These are phyloP conservation scores for Didymella sp. DNA, from an alignment of 2,329 filamentous ascomycete genomes.

Conservation along the genomic window DNA sequence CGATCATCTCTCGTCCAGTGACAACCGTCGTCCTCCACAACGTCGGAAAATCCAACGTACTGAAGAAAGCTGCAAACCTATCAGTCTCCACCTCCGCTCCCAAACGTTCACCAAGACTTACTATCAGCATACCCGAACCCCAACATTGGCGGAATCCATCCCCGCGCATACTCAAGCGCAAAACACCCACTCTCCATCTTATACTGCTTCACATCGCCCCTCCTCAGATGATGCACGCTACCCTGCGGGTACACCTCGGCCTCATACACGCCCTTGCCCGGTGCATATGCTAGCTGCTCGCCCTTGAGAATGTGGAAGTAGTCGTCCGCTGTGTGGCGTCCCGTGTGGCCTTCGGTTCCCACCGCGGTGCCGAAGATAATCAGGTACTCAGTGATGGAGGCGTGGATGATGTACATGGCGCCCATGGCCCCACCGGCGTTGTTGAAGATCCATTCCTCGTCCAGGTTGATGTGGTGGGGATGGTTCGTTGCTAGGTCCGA, in stretches of 20 bases:
- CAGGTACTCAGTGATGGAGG: slow-evolving; percentile 75
- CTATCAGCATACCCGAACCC: slow-evolving; percentile 86
- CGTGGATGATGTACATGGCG: slow-evolving; percentile 88
- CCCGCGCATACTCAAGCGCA: slow-evolving; percentile 82
- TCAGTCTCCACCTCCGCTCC: not conserved
- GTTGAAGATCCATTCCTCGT: slow-evolving; percentile 90
- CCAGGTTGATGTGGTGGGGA: slow-evolving; percentile 64
- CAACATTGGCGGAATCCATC: slow-evolving; percentile 93
- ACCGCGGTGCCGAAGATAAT: slow-evolving; percentile 63
- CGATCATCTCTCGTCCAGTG: slow-evolving; percentile 78
- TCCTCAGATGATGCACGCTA: slow-evolving; percentile 72
- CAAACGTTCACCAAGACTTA: not conserved
- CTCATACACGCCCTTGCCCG: slow-evolving; percentile 66
- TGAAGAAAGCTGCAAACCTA: slow-evolving; percentile 63
- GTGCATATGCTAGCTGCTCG: slow-evolving; percentile 75
- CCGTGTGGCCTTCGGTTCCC: slow-evolving; percentile 86
- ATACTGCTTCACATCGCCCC: slow-evolving; percentile 81
- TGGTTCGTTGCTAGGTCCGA: slow-evolving; percentile 62
- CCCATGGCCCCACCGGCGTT: slow-evolving; percentile 93
- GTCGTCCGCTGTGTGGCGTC: slow-evolving; percentile 89
- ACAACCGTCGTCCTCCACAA: slow-evolving; percentile 78
- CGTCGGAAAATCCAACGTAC: slow-evolving; percentile 84
- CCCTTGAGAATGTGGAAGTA: slow-evolving; percentile 91
- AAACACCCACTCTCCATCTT: slow-evolving; percentile 79
- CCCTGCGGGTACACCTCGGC: slow-evolving; percentile 74